These are phyloP conservation scores for Mentha longifolia DNA, from an alignment of 257 asterid genomes.

Conservation along the genomic window DNA sequence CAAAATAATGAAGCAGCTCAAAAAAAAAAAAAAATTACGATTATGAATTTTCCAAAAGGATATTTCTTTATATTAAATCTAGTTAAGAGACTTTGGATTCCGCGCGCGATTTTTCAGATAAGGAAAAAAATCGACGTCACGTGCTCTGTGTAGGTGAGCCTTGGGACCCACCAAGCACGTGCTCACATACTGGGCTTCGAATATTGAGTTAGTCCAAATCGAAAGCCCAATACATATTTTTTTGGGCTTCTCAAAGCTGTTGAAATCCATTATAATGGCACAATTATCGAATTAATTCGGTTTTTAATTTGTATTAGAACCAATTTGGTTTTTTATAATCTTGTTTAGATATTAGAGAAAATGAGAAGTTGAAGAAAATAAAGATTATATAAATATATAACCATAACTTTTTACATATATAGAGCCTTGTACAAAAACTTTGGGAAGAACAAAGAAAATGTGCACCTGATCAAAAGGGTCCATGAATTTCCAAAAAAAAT, in stretches of 20 bases:
- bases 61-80: constrained; percentile 26
- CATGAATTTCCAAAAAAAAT: background rate
- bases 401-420: too few species aligned
- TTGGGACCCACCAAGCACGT: constrained; percentile 23
- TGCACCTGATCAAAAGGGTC: background rate
- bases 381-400: too few species aligned
- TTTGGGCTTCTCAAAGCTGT: too few species aligned
- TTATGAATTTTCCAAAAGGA: too few species aligned
- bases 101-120: constrained; percentile 29
- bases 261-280: too few species aligned
- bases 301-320: too few species aligned
- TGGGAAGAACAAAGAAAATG: background rate
- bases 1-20: background rate
- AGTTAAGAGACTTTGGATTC: constrained; percentile 32
- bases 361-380: too few species aligned
- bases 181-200: background rate
- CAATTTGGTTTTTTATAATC: too few species aligned
- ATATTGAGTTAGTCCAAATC: background rate
- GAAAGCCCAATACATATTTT: background rate
- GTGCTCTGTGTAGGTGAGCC: constrained; percentile 11
- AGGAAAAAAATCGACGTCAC: constrained; percentile 16
- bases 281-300: too few species aligned
- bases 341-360: too few species aligned
- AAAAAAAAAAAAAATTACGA: background rate
- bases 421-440: too few species aligned